Evolutionary conservation across 768 basidiomycete genomes (phyloP).

Genomic region (Suillus plorans): DNA sequence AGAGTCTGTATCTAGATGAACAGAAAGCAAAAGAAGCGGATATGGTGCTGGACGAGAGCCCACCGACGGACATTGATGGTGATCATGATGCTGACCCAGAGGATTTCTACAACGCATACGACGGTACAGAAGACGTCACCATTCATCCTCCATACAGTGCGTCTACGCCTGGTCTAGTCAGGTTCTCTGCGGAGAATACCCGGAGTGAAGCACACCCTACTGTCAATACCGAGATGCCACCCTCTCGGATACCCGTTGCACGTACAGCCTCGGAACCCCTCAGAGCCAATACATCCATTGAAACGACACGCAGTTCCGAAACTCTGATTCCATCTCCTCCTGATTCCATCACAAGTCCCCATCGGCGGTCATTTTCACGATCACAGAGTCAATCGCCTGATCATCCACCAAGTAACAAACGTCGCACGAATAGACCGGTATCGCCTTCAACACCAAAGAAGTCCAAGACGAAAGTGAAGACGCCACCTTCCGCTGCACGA

Average conservation of each 20-base stretch:
- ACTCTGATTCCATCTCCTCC: slow-evolving; percentile 37
- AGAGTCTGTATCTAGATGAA: slow-evolving; percentile 70
- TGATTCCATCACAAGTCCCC: slow-evolving; percentile 29
- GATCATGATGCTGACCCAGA: slow-evolving; percentile 41
- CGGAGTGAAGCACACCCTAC: slow-evolving; percentile 42
- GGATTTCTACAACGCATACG: slow-evolving; percentile 41
- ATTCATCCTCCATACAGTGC: slow-evolving; percentile 17
- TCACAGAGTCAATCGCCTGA: slow-evolving; percentile 33
- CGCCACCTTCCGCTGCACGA: slow-evolving; percentile 29
- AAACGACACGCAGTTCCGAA: slow-evolving; percentile 40
- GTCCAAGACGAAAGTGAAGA: slow-evolving; percentile 35
- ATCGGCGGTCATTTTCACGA: slow-evolving; percentile 17
- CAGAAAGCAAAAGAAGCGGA: slow-evolving; percentile 44
- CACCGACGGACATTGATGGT: slow-evolving; percentile 71
- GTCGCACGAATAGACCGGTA: slow-evolving; percentile 48
- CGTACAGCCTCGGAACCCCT: slow-evolving; percentile 46
- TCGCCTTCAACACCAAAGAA: slow-evolving; percentile 43
- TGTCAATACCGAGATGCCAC: slow-evolving; percentile 36
- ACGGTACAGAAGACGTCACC: slow-evolving; percentile 14
- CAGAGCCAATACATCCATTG: slow-evolving; percentile 43
- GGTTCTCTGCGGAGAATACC: slow-evolving; percentile 23
- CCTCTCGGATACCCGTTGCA: slow-evolving; percentile 40
- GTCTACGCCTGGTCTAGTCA: slow-evolving; percentile 20
- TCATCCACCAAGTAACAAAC: slow-evolving; percentile 31
- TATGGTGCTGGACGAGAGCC: slow-evolving; percentile 72